Evolutionary conservation across 768 basidiomycete species (phyloP).

Genomic region (Xerocomellus dryophilus): DNA sequence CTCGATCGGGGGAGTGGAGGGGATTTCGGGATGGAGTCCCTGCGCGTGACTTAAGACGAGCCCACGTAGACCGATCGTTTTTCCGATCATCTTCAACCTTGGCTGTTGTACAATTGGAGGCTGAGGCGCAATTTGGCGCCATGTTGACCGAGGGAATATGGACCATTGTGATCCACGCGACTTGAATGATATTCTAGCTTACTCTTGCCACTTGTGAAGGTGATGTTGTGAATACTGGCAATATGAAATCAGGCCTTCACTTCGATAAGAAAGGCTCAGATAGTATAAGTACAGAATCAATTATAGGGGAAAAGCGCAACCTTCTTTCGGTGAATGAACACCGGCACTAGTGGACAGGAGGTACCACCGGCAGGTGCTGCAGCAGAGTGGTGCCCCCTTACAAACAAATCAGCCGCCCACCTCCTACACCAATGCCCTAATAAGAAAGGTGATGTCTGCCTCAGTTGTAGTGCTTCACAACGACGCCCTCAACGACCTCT

Average conservation of each 20-base stretch:
- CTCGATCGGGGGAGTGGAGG: constrained; percentile 37
- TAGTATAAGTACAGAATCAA: too few relatives aligned
- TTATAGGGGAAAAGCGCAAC: too few relatives aligned
- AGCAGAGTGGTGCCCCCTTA: too few relatives aligned
- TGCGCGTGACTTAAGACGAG: constrained; percentile 20
- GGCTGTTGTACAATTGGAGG: neutral
- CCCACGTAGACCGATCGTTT: neutral
- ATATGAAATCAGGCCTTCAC: too few relatives aligned
- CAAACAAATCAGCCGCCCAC: too few relatives aligned
- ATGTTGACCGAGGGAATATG: too few relatives aligned
- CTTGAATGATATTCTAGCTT: neutral
- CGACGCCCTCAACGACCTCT: constrained; percentile 48
- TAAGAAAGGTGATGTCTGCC: neutral
- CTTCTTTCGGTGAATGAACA: too few relatives aligned
- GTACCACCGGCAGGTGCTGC: too few relatives aligned
- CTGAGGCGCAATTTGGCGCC: neutral
- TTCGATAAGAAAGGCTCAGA: too few relatives aligned
- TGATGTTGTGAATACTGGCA: neutral
- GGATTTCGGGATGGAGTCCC: constrained; percentile 44
- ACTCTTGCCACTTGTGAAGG: neutral
- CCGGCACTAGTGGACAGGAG: too few relatives aligned
- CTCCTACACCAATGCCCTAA: neutral
- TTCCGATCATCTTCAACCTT: neutral
- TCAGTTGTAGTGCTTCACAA: constrained; percentile 53
- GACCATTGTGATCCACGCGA: neutral